Conservation (phyloP, 2,329 filamentous ascomycete genomes). For the Coniochaeta hoffmannii region DNA sequence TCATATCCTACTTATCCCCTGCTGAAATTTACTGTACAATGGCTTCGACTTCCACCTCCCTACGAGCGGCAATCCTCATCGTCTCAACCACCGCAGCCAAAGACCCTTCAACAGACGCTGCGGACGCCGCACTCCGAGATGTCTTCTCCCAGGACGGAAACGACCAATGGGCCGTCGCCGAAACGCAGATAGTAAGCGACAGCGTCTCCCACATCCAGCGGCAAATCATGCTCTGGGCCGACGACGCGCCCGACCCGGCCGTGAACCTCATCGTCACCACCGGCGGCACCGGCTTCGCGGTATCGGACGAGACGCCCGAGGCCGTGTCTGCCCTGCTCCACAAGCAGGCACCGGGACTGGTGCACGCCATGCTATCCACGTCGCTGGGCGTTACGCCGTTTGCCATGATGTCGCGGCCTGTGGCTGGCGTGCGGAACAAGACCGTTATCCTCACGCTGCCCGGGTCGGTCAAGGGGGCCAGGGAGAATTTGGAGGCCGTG, state of each 20-base stretch:
- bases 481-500: conserved; percentile 84
- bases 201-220: conserved; percentile 66
- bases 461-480: conserved; percentile 90
- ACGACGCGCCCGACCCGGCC: conserved; percentile 52
- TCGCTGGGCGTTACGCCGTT: conserved; percentile 87
- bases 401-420: conserved; percentile 91
- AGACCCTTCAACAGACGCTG: conserved; percentile 72
- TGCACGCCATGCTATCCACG: conserved; percentile 89
- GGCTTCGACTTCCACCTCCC: conserved; percentile 25
- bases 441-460: conserved; percentile 84
- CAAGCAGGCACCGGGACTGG: conserved; percentile 78
- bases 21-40: no score
- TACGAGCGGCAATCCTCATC: conserved; percentile 74
- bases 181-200: conserved; percentile 74
- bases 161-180: conserved; percentile 62
- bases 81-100: conserved; percentile 84
- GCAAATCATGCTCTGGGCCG: conserved; percentile 65
- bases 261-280: conserved; percentile 80
- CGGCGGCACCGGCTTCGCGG: conserved; percentile 88
- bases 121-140: conserved; percentile 56
- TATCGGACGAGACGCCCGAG: conserved; percentile 83
- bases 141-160: conserved; percentile 61
- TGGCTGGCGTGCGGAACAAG: conserved; percentile 77
- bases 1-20: not conserved
- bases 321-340: conserved; percentile 74